Base-by-base conservation (phyloP, 306 rosid genomes). In the Sechiopsis laciniata region DNA sequence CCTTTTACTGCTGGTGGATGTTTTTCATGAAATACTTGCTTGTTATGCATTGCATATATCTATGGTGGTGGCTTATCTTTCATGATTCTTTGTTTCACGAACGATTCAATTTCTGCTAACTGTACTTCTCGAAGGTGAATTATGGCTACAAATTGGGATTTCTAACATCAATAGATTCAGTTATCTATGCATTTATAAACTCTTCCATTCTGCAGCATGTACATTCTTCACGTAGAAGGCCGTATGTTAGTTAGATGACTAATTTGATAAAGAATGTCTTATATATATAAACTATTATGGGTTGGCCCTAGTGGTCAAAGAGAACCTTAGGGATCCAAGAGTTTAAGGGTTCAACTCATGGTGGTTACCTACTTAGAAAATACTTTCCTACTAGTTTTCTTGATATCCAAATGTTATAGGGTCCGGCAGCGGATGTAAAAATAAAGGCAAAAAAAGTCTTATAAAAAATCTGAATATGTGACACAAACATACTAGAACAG, bases 101-200 rank as follows among this genome's bases (percentile, higher is more conserved):
- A 35, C 79, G 56, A 76, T 46, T 79, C 65, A 46, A 14, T 21
- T 63, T 15, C 42, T 17, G 35, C 21, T 68, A 32, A 46, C 14
- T 46, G 52, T 46, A 35, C 26, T 32, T 32, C 64, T 52, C 21
- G 22, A 58, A 16, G 19, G 6, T 58, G 32, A 0, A 3, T 8
- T 29, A 58, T 21, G 24, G 12, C 24, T 58, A 21, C 15, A 58
- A 58, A 21, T 19, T 55, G 60, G 26, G 20, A 16, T 8, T 55
- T 55, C 37, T 32, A 32, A 32, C 37, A 32, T 2, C 29, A 26
- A 26, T 26, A 26, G 2, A 26, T 2, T 26, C 29, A 32, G 37
- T n/a, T n/a, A 58, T 58, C 37, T 24, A 22, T 16, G 24, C 26
- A 58, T 58, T 17, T 3, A 6, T 45, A 58, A 21, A 58, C 16